A percentile compares a stretch with the other conserved stretches of the same genome.
Evolutionary conservation across 495 filamentous ascomycete genomes (phyloP).

Genomic region (Xylaria palmicola): DNA sequence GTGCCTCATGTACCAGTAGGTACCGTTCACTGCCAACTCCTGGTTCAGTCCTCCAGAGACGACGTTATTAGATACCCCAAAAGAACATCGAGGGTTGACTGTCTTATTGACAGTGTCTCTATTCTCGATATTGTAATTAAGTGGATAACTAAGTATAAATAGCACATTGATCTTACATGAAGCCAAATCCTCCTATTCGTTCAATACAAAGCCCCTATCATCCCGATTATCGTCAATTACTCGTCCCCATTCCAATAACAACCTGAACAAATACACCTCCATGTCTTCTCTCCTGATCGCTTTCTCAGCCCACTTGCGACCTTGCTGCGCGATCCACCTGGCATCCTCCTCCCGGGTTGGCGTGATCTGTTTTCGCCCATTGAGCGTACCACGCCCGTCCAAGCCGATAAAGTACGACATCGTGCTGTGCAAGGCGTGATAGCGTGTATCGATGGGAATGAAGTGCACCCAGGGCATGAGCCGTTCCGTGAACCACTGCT

Average conservation of each 20-base stretch:
- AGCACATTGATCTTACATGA: too few species aligned
- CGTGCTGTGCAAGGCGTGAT: slow-evolving; percentile 63
- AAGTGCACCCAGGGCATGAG: slow-evolving; percentile 76
- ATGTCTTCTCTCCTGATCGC: slow-evolving; percentile 76
- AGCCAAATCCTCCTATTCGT: neutral
- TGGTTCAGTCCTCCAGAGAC: too few species aligned
- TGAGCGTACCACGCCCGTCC: slow-evolving; percentile 37
- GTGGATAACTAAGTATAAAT: neutral
- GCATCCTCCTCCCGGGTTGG: slow-evolving; percentile 37
- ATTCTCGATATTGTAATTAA: too few species aligned
- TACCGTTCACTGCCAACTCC: too few species aligned
- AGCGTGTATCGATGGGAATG: slow-evolving; percentile 69
- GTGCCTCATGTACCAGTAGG: too few species aligned
- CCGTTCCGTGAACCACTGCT: slow-evolving; percentile 73
- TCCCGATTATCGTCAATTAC: slow-evolving; percentile 63
- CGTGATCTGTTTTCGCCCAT: slow-evolving; percentile 46
- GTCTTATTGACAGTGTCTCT: too few species aligned
- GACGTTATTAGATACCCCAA: too few species aligned
- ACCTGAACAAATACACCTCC: slow-evolving; percentile 77
- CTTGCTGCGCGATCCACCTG: slow-evolving; percentile 64
- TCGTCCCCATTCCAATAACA: slow-evolving; percentile 74
- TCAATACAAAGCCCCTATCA: slow-evolving; percentile 49
- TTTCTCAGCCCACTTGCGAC: slow-evolving; percentile 61
- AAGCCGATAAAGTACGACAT: slow-evolving; percentile 61
- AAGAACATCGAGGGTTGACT: too few species aligned